A percentile compares a stretch with the other conserved stretches of the same genome.
Evolutionary conservation across 2,329 filamentous ascomycete genomes (phyloP).

Genomic region (Pestalotiopsis sp.): DNA sequence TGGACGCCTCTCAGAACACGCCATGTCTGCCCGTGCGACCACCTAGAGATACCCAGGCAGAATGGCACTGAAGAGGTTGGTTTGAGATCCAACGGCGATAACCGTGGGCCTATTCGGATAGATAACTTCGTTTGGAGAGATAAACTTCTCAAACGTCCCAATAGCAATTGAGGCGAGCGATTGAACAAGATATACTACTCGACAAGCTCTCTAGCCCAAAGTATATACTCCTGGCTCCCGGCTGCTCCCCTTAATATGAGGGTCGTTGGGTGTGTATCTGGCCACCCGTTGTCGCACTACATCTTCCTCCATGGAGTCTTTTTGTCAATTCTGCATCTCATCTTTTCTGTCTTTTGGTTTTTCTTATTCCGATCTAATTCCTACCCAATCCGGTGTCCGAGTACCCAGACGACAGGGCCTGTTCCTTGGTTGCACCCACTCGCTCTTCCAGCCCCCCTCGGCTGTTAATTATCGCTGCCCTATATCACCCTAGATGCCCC

Average conservation of each 20-base stretch:
- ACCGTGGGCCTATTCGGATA: neutral
- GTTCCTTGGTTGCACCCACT: constrained; percentile 11
- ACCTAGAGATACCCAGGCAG: neutral
- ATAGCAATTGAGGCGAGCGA: neutral
- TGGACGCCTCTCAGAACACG: too few relatives aligned
- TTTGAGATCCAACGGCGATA: neutral
- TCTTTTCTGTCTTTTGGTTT: neutral
- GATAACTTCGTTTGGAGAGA: neutral
- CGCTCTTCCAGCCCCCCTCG: constrained; percentile 8
- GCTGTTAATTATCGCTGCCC: constrained; percentile 13
- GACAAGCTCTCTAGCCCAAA: neutral
- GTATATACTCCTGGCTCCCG: neutral
- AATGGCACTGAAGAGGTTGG: neutral
- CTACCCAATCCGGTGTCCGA: neutral
- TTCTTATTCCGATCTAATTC: neutral
- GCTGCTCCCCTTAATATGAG: neutral
- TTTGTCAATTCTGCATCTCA: neutral
- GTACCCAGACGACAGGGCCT: constrained; percentile 3
- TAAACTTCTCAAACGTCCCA: neutral
- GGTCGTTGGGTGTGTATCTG: too few relatives aligned
- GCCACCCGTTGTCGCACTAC: neutral
- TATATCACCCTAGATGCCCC: constrained; percentile 11
- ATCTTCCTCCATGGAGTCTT: neutral
- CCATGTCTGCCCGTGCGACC: neutral
- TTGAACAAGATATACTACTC: neutral